Evolutionary conservation across 2,329 filamentous ascomycete genomes (phyloP), one percentile per base, ranked within the genome.

Genomic region (Xylariaceae sp.): DNA sequence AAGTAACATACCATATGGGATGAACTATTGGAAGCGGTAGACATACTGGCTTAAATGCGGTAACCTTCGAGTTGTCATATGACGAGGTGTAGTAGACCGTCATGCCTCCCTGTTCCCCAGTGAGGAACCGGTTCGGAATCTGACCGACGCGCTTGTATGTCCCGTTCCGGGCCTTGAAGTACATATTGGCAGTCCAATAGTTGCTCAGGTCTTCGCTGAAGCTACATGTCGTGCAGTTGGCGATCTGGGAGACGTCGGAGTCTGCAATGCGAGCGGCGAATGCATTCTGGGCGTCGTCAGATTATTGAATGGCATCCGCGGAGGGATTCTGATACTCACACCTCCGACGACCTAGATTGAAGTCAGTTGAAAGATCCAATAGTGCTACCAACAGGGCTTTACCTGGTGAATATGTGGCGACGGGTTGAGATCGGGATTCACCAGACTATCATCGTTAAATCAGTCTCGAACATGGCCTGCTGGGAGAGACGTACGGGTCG

Each of bases 41-140:
- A n/a, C n/a, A 11, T 47, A 60, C 60, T 9, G 61, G 61, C 48
- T 62, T 66, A 54, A 69, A 69, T 0, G 65, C 65, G 1, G 65
- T 68, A 2, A 66, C 63, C 11, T 59, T 60, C 30, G 34, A 9
- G 34, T 36, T 36, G 34, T 36, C 34, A 17, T 36, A 36, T 9
- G 34, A n/a, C 12, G 15, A 18, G 9, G 34, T 36, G 19, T 46
- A 49, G 37, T 49, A 51, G 7, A 52, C 45, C 2, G 45, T 54
- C 43, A 52, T 45, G 11, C 50, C 50, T 4, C 46, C 48, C 2
- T 26, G 37, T n/a, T 47, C 44, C 18, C 49, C 47, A 9, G 48
- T 45, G 6, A 53, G 41, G 17, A 43, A 46, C 3, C 43, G 39
- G 35, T 54, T 53, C 15, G 48, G 36, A 28, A 52, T 44, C 28